Evolutionary conservation across 2,329 filamentous ascomycete genomes (phyloP).

Genomic region (Acrodontium crateriforme): DNA sequence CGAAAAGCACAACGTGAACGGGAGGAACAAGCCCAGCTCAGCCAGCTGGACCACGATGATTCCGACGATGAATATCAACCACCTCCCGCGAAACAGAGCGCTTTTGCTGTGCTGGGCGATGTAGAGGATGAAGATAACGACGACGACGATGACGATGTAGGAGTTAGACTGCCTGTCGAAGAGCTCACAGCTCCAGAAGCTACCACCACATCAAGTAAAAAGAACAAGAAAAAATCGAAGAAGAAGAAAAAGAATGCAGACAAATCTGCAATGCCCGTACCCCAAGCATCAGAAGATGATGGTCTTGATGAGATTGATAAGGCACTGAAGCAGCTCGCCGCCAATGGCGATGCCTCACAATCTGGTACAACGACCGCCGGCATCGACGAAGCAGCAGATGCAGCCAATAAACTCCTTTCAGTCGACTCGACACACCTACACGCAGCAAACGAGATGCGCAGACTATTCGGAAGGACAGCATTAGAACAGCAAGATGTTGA

Average conservation of each 20-base stretch:
- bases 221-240: slow-evolving; percentile 48
- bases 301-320: slow-evolving; percentile 52
- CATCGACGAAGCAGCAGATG: slow-evolving; percentile 28
- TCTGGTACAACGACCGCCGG: slow-evolving; percentile 12
- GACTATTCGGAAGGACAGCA: slow-evolving; percentile 53
- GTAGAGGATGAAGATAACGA: slow-evolving; percentile 25
- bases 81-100: slow-evolving; percentile 24
- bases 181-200: slow-evolving; percentile 11
- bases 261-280: too few relatives aligned
- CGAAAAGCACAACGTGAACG: slow-evolving; percentile 49
- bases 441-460: slow-evolving; percentile 81
- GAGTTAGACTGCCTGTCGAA: slow-evolving; percentile 6
- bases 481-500: slow-evolving; percentile 43
- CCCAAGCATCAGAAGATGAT: slow-evolving; percentile 12
- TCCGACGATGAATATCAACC: slow-evolving; percentile 22
- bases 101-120: slow-evolving; percentile 34
- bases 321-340: slow-evolving; percentile 45
- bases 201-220: slow-evolving; percentile 24
- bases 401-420: slow-evolving; percentile 40
- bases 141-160: slow-evolving; percentile 16
- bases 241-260: slow-evolving; percentile 40
- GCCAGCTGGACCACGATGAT: slow-evolving; percentile 23
- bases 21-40: slow-evolving; percentile 40
- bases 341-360: slow-evolving; percentile 13
- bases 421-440: slow-evolving; percentile 64